Evolutionary conservation across 1,284 basidiomycete genomes (phyloP), one percentile per base, ranked within the genome.

Genomic region (Marasmius tenuissimus): DNA sequence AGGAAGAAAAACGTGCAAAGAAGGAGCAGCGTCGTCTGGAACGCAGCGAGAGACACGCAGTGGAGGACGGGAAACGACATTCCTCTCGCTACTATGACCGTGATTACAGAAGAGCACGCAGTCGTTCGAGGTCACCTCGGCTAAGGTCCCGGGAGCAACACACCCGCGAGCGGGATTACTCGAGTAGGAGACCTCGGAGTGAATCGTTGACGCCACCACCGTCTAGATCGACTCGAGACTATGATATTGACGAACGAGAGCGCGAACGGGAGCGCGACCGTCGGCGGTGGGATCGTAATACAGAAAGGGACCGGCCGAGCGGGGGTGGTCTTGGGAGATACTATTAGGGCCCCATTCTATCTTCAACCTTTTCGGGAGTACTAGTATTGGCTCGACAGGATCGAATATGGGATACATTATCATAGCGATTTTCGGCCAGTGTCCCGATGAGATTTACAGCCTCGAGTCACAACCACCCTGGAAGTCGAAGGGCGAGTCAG

Each of bases 1-100:
- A 84, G 67, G 86, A 86, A 67, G 84, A 85, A 70, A 87, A 84
- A 67, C 77, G 80, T 33, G 76, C 76, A 20, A 75, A 73, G 62
- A 86, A 82, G 73, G 82, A 85, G 67, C 73, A 77, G 65, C 74
- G 79, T 57, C 72, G 77, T 62, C 70, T 75, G 54, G 74, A 74
- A 49, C 65, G 64, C 42, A 57, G 63, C 35, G 61, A 63, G 39
- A 55, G 57, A 38, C 64, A 68, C 57, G 62, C 27, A 27, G 27
- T 27, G 27, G 27, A 63, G 35, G 69, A 71, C 34, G 70, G 74
- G 53, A 68, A 69, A n/a, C 45, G 16, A 8, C 16, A n/a, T 47
- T 47, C 45, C 50, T 63, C 71, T 2, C 65, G 66, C 47, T 62
- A 63, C 49, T 64, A 62, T 42, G 69, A 72, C 35, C 67, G 68